Evolutionary conservation across 1,139 yeast genomes (phyloP), one percentile per base, ranked within the genome.

Genomic region (Geotrichum klebahnii): DNA sequence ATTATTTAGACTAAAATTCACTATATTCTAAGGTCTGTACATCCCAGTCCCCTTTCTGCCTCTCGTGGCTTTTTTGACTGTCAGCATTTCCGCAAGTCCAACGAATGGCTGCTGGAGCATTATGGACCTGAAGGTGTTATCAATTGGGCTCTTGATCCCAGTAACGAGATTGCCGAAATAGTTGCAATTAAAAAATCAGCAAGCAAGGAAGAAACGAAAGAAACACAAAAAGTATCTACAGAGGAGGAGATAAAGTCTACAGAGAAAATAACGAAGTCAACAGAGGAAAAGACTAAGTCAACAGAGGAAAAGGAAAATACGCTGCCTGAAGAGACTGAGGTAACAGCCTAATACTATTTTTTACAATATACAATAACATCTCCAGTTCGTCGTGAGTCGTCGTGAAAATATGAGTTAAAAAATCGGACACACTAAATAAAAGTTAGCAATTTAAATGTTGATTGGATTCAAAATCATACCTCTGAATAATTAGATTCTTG

Each of bases 1-100:
- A 12, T 32, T 10, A 14, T n/a, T n/a, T 17, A 39, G 43, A 32
- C 64, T 17, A 59, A 62, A 6, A 63, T 67, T 20, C 72, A 77
- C 51, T 57, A 62, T 22, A 79, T 87, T 0, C 68, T 92, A 41
- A 76, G 76, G 55, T 76, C 90, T 0, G 97, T 88, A 1, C 99
- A 94, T 67, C 99, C 99, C 0, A 85, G 95, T 36, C 98, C 99
- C 1, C 70, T 92, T 50, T 84, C 95, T 57, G 98, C 98, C 0
- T 74, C 81, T 26, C 73, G 95, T 49, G 95, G 95, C 0, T 89
- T 85, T 63, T 88, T 88, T 60, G 79, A 80, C 4, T 81, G 84
- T 65, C 69, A 72, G 29, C 95, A 87, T 59, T 89, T 88, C 65
- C 71, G 67, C 46, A 74, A 75, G 61, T 82, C 92, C 45, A 89